Evolutionary conservation across 2,329 filamentous ascomycete species (phyloP).

Genomic region (Botrytis sinoallii): DNA sequence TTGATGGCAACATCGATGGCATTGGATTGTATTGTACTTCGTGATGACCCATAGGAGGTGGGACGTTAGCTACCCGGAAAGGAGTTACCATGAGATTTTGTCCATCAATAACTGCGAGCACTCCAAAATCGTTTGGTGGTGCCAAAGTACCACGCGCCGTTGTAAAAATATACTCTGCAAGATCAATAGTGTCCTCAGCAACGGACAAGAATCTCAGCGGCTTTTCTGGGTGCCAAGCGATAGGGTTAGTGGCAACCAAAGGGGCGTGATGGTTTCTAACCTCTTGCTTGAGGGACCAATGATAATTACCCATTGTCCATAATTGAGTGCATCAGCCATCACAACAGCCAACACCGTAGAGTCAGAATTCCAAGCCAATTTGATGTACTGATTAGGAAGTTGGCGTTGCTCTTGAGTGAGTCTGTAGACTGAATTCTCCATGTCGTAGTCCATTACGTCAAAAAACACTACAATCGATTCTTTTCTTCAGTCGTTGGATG

Average conservation of each 20-base stretch:
- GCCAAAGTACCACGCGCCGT: conserved; percentile 65
- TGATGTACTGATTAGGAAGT: conserved; percentile 55
- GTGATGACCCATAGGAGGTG: conserved; percentile 87
- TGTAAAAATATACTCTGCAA: conserved; percentile 66
- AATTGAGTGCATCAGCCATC: conserved; percentile 74
- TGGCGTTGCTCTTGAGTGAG: conserved; percentile 57
- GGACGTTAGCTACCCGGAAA: conserved; percentile 77
- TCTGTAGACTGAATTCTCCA: conserved; percentile 83
- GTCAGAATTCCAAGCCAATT: conserved; percentile 83
- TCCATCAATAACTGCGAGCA: conserved; percentile 83
- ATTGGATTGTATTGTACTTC: conserved; percentile 58
- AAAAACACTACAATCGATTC: conserved; percentile 87
- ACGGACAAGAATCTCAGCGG: conserved; percentile 64
- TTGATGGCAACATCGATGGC: conserved; percentile 74
- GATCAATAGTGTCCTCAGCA: conserved; percentile 49
- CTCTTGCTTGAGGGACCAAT: conserved; percentile 97
- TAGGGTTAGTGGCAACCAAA: conserved; percentile 36
- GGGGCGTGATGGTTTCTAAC: conserved; percentile 47
- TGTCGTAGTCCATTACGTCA: conserved; percentile 97
- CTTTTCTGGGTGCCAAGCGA: conserved; percentile 82
- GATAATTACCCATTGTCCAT: conserved; percentile 97
- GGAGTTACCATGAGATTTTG: conserved; percentile 77
- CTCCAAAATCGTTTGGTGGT: conserved; percentile 72
- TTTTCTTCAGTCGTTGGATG: conserved; percentile 67
- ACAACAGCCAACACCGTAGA: conserved; percentile 86